phyloP scores from a whole-genome alignment of 2,329 filamentous ascomycete genomes.

The Colletotrichum chrysophilum region DNA sequence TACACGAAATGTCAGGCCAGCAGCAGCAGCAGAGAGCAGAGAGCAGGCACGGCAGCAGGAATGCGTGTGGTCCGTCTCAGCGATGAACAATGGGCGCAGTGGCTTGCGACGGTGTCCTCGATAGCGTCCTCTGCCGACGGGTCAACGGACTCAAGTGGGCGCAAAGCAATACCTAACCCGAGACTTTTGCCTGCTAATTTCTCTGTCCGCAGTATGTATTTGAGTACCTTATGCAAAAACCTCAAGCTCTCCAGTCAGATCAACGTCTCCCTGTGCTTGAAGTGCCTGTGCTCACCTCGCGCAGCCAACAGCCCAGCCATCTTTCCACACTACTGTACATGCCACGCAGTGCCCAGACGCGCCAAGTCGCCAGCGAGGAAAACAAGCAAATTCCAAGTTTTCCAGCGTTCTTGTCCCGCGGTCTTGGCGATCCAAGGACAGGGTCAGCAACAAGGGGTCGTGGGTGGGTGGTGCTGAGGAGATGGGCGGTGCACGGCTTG shows the following conservation, averaged over 20 bases:
- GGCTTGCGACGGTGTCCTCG: background rate
- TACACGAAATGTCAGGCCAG: background rate
- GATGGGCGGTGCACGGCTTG: background rate
- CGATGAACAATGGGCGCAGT: background rate
- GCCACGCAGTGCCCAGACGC: constrained; percentile 13
- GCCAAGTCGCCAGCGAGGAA: constrained; percentile 17
- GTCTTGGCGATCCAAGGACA: constrained; percentile 21
- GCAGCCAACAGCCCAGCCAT: background rate
- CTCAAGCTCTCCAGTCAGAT: background rate
- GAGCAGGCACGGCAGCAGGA: background rate
- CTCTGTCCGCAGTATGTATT: background rate
- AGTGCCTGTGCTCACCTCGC: background rate
- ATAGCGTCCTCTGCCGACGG: background rate
- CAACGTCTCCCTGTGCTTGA: background rate
- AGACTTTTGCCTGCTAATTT: background rate
- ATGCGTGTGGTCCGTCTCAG: background rate
- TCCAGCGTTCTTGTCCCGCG: constrained; percentile 18
- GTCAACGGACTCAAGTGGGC: background rate
- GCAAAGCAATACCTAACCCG: background rate
- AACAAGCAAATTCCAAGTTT: constrained; percentile 23
- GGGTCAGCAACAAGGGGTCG: background rate
- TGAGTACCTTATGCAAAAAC: background rate
- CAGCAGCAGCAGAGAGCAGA: background rate
- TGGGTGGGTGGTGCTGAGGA: background rate
- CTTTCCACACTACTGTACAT: background rate